Evolutionary conservation across 1,284 basidiomycete genomes (phyloP).

Genomic region (Tremellales sp.): DNA sequence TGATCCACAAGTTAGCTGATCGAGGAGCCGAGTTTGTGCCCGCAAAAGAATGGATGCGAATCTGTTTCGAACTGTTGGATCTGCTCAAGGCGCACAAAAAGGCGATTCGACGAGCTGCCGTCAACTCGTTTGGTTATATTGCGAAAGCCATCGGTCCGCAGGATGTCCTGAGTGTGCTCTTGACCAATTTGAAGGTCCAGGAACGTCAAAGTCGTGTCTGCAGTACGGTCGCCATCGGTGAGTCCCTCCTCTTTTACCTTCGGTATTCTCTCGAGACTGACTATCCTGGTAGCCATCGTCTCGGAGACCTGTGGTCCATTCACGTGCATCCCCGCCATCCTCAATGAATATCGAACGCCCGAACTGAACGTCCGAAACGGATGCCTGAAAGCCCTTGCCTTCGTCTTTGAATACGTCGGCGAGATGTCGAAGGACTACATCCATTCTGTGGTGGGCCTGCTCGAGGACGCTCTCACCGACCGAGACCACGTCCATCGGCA

Average conservation of each 20-base stretch:
- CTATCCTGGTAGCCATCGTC: constrained; percentile 62
- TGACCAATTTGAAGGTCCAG: constrained; percentile 96
- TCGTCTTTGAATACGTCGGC: constrained; percentile 99
- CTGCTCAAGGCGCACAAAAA: constrained; percentile 99
- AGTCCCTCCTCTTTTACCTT: constrained; percentile 10
- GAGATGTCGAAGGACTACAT: constrained; percentile 98
- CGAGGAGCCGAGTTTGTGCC: constrained; percentile 98
- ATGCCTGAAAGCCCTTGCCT: constrained; percentile 95
- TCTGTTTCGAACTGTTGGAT: constrained; percentile 97
- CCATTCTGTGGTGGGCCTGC: constrained; percentile 93
- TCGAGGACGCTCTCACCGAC: constrained; percentile 97
- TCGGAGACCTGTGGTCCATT: constrained; percentile 98
- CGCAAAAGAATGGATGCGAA: constrained; percentile 99
- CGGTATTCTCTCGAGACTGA: neutral
- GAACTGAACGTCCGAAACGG: constrained; percentile 99
- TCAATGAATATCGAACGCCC: constrained; percentile 97
- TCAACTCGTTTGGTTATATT: constrained; percentile 99
- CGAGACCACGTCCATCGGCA: constrained; percentile 97
- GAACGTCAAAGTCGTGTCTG: constrained; percentile 99
- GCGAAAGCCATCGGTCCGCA: constrained; percentile 99
- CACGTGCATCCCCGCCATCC: constrained; percentile 97
- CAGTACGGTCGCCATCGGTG: constrained; percentile 91
- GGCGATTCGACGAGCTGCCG: constrained; percentile 94
- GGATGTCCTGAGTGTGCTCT: constrained; percentile 90
- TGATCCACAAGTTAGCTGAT: constrained; percentile 62